These are phyloP conservation scores for Lophiostoma macrostomum DNA, from an alignment of 495 filamentous ascomycete genomes.

Conservation along the genomic window DNA sequence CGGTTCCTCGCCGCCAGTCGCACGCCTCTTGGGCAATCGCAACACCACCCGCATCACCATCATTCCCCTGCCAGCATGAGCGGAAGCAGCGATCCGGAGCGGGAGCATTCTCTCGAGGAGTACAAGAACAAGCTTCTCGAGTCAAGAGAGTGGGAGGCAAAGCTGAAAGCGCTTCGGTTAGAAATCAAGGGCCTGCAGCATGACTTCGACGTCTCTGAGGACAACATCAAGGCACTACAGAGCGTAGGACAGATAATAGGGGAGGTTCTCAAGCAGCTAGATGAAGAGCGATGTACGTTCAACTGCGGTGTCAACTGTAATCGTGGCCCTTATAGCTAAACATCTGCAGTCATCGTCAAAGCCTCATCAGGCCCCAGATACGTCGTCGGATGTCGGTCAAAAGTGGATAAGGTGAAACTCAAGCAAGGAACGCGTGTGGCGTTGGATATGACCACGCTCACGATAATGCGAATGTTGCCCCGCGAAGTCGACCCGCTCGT, in stretches of 20 bases:
- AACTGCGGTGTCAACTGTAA: neutral
- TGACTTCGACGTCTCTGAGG: slow-evolving; percentile 94
- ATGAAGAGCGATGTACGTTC: slow-evolving; percentile 91
- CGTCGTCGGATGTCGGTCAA: slow-evolving; percentile 96
- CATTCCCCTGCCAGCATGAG: slow-evolving; percentile 31
- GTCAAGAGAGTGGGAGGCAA: slow-evolving; percentile 96
- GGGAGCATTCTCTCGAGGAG: slow-evolving; percentile 76
- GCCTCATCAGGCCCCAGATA: slow-evolving; percentile 97
- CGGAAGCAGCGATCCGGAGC: slow-evolving; percentile 54
- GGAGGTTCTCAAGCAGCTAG: slow-evolving; percentile 96
- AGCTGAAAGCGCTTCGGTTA: slow-evolving; percentile 83
- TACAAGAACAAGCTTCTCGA: slow-evolving; percentile 94
- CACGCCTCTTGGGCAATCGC: slow-evolving; percentile 19
- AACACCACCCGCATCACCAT: neutral
- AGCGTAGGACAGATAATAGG: slow-evolving; percentile 99
- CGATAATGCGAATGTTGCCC: slow-evolving; percentile 99
- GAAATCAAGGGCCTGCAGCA: slow-evolving; percentile 94
- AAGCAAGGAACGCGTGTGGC: slow-evolving; percentile 98
- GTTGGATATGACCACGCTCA: slow-evolving; percentile 99
- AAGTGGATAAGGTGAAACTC: slow-evolving; percentile 93
- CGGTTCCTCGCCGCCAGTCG: slow-evolving; percentile 17
- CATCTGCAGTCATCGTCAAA: slow-evolving; percentile 64
- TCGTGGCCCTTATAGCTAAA: slow-evolving; percentile 7
- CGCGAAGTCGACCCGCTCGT: slow-evolving; percentile 98
- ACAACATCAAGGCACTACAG: slow-evolving; percentile 99